Conservation (phyloP, 805 yeast genomes). For the Saturnispora gosingensis region DNA sequence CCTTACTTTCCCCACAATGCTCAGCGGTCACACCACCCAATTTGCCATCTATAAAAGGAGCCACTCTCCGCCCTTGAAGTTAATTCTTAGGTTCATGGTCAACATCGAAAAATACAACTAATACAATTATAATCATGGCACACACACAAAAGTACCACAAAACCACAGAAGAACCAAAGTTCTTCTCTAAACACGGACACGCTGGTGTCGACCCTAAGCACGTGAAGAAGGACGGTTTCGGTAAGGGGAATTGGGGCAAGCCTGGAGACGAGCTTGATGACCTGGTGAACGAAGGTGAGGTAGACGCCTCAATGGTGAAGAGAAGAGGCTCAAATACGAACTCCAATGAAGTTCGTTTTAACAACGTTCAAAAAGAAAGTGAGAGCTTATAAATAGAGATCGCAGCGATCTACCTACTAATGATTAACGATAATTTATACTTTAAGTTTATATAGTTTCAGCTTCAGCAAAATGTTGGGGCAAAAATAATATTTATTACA, state of each 20-base stretch:
- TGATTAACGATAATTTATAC: background rate
- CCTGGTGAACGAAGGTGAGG: slow-evolving; percentile 48
- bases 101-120: background rate
- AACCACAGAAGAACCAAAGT: slow-evolving; percentile 44
- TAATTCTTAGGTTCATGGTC: too few relatives aligned
- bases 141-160: slow-evolving; percentile 74
- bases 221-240: slow-evolving; percentile 78
- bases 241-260: slow-evolving; percentile 82
- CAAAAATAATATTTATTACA: background rate
- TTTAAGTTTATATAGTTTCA: background rate
- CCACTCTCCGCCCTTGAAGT: background rate
- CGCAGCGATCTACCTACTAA: background rate
- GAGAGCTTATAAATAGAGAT: background rate
- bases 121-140: slow-evolving; percentile 37
- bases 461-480: background rate
- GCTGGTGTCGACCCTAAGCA: slow-evolving; percentile 61
- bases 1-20: background rate
- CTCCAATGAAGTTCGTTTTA: slow-evolving; percentile 30
- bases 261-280: slow-evolving; percentile 70
- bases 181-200: slow-evolving; percentile 72
- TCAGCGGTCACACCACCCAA: background rate
- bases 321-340: slow-evolving; percentile 45
- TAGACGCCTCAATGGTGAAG: slow-evolving; percentile 37
- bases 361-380: slow-evolving; percentile 17
- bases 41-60: background rate